These are phyloP conservation scores for Nyssa sinensis DNA, from an alignment of 148 eudicot species.

Conservation along the genomic window DNA sequence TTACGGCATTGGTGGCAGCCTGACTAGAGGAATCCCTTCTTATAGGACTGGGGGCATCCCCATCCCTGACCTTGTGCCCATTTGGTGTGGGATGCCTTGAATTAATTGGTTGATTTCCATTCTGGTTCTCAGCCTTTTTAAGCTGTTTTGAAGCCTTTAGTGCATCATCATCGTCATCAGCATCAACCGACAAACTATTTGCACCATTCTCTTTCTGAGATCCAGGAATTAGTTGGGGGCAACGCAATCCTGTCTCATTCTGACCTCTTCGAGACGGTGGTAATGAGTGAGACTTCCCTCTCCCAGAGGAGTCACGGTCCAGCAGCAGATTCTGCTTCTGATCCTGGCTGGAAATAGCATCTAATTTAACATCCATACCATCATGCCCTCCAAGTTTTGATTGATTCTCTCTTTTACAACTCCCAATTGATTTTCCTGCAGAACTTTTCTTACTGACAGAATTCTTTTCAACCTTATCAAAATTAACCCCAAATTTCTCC, in stretches of 20 bases:
- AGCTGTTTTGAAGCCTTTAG: conserved; percentile 34
- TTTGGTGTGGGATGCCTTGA: conserved; percentile 49
- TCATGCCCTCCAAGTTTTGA: conserved; percentile 26
- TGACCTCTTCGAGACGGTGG: conserved; percentile 47
- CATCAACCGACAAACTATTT: conserved; percentile 27
- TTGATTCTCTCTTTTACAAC: conserved; percentile 29
- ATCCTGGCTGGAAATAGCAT: conserved; percentile 28
- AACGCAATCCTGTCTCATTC: conserved; percentile 30
- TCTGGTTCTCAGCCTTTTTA: conserved; percentile 43
- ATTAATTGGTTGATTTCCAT: conserved; percentile 34
- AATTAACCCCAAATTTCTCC: conserved; percentile 36
- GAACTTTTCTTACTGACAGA: conserved; percentile 23
- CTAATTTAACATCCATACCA: conserved; percentile 32
- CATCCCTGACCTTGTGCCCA: conserved; percentile 50
- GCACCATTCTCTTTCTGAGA: conserved; percentile 36
- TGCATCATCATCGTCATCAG: conserved; percentile 36
- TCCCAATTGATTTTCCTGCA: conserved; percentile 25
- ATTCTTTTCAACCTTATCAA: conserved; percentile 32
- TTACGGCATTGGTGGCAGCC: conserved; percentile 64
- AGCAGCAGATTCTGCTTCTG: conserved; percentile 29
- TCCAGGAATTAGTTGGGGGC: conserved; percentile 21
- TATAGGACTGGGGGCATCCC: conserved; percentile 62
- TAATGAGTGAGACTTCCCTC: conserved; percentile 47
- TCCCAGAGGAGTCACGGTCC: conserved; percentile 37
- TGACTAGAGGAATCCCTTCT: conserved; percentile 74